These are phyloP conservation scores for Clarireedia hainanense DNA, from an alignment of 2,329 filamentous ascomycete genomes.

Conservation along the genomic window DNA sequence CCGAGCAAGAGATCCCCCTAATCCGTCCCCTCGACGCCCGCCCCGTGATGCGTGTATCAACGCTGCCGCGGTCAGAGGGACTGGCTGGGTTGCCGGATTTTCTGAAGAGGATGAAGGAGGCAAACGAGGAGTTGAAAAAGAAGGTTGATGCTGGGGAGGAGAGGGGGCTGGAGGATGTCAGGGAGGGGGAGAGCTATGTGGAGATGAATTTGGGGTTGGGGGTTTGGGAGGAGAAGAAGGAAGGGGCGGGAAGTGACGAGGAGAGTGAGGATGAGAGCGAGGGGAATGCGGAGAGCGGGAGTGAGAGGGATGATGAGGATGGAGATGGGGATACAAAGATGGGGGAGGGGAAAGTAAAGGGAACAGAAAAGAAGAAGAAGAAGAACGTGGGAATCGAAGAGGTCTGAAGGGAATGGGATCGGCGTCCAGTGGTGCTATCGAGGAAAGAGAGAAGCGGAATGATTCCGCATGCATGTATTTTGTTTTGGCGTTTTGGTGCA, in stretches of 20 bases:
- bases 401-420: not conserved
- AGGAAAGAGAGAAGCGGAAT: no score
- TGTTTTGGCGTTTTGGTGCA: no score
- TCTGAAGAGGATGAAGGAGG: conserved; percentile 15
- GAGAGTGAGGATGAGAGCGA: not conserved
- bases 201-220: conserved; percentile 18
- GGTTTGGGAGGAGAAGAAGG: conserved; percentile 16
- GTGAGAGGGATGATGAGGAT: not conserved
- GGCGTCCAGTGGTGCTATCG: no score
- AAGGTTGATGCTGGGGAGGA: conserved; percentile 12
- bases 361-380: not conserved
- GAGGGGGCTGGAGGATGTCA: conserved; percentile 3
- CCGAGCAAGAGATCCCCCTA: conserved; percentile 10
- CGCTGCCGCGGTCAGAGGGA: conserved; percentile 1
- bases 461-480: no score
- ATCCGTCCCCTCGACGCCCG: conserved; percentile 12
- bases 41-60: conserved; percentile 15
- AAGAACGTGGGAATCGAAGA: conserved; percentile 5
- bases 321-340: not conserved
- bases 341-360: not conserved
- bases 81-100: conserved; percentile 13
- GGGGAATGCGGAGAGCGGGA: not conserved
- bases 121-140: conserved; percentile 15
- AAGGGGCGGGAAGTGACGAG: not conserved
- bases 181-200: conserved; percentile 12